Conservation (phyloP, 768 basidiomycete genomes). For the Daedalea quercina region DNA sequence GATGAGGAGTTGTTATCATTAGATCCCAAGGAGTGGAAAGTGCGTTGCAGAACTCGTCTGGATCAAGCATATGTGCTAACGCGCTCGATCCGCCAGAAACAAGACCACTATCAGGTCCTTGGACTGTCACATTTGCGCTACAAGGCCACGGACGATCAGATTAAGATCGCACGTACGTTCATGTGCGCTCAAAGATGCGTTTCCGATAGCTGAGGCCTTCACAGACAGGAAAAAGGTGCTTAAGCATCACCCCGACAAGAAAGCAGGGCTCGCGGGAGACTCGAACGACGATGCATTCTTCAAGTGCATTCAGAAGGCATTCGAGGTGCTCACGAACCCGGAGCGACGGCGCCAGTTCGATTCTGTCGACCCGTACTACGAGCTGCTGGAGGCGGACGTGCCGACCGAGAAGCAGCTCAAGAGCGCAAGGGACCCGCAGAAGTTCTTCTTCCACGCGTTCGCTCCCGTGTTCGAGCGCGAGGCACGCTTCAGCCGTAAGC, state of each 20-base stretch:
- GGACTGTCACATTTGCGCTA: constrained; percentile 88
- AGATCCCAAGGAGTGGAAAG: constrained; percentile 99
- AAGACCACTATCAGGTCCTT: constrained; percentile 97
- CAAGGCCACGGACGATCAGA: constrained; percentile 84
- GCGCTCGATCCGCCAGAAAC: constrained; percentile 52
- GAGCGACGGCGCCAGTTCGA: constrained; percentile 95
- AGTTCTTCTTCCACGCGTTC: constrained; percentile 67
- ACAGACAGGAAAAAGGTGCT: constrained; percentile 98
- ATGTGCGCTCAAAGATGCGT: neutral
- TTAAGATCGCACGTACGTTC: constrained; percentile 85
- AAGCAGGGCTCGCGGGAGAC: constrained; percentile 68
- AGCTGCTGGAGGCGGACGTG: constrained; percentile 69
- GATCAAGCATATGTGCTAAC: neutral
- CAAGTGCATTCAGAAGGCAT: constrained; percentile 99
- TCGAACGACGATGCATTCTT: constrained; percentile 98
- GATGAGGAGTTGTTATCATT: constrained; percentile 53
- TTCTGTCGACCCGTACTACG: constrained; percentile 80
- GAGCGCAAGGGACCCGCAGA: constrained; percentile 36
- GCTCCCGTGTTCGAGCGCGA: constrained; percentile 85
- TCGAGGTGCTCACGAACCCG: constrained; percentile 82
- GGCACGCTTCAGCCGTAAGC: constrained; percentile 82
- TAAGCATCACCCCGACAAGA: constrained; percentile 98
- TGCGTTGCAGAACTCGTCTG: constrained; percentile 22
- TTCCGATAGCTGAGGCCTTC: neutral
- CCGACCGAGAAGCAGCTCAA: constrained; percentile 63